These are phyloP conservation scores for Tetracladium setigerum DNA, from an alignment of 495 filamentous ascomycete species.

Conservation along the genomic window DNA sequence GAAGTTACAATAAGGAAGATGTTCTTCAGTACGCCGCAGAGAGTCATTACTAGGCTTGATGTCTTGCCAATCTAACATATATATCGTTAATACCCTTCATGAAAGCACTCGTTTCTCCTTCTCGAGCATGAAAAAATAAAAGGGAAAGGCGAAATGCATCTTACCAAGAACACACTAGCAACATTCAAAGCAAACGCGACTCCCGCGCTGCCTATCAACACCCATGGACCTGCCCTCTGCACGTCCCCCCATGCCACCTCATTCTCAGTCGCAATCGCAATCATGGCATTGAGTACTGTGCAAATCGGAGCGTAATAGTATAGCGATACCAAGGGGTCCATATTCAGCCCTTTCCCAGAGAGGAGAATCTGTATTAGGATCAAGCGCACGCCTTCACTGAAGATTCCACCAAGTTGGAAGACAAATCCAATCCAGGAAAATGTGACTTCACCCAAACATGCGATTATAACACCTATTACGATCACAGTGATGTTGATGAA, in stretches of 20 bases:
- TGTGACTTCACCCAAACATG: constrained; percentile 68
- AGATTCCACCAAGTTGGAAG: constrained; percentile 60
- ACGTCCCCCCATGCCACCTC: constrained; percentile 46
- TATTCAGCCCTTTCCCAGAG: constrained; percentile 48
- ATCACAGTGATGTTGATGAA: constrained; percentile 67
- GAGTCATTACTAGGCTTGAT: constrained; percentile 67
- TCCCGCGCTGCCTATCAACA: constrained; percentile 58
- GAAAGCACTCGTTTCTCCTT: not conserved
- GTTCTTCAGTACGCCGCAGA: constrained; percentile 71
- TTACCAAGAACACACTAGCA: constrained; percentile 60
- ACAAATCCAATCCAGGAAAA: constrained; percentile 63
- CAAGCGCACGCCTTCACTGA: constrained; percentile 69
- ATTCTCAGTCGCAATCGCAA: constrained; percentile 54
- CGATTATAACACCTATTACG: constrained; percentile 63
- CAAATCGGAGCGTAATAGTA: constrained; percentile 83
- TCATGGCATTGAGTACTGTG: constrained; percentile 63
- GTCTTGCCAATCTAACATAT: constrained; percentile 66
- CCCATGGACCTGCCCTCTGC: constrained; percentile 44
- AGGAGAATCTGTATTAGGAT: constrained; percentile 72
- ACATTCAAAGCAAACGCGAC: constrained; percentile 74
- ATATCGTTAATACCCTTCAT: not conserved
- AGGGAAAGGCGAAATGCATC: constrained; percentile 28
- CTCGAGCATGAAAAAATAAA: not conserved
- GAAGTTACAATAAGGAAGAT: constrained; percentile 60
- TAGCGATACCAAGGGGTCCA: constrained; percentile 77